These are phyloP conservation scores for Theobroma cacao DNA, from an alignment of 345 rosid genomes.

Conservation along the genomic window DNA sequence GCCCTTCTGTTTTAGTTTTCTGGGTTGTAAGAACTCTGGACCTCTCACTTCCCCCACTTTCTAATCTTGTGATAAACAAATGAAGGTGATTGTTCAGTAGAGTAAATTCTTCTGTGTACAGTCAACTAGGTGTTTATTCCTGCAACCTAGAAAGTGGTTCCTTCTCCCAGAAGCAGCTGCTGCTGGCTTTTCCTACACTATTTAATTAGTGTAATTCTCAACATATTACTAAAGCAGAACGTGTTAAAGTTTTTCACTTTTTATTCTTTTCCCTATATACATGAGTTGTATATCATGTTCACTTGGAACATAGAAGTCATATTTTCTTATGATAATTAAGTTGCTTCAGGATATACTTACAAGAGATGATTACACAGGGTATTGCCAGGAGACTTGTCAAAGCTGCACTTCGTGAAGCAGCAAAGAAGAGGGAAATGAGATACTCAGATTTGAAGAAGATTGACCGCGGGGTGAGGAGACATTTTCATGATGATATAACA, in stretches of 20 bases:
- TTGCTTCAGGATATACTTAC: background rate
- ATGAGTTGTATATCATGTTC: background rate
- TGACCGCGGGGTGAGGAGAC: conserved; percentile 92
- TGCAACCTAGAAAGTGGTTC: background rate
- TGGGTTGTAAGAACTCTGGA: background rate
- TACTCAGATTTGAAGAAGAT: conserved; percentile 92
- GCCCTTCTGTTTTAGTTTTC: background rate
- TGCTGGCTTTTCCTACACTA: background rate
- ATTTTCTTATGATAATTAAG: background rate
- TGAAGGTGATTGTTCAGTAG: conserved; percentile 2
- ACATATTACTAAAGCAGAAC: background rate
- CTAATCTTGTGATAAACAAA: background rate
- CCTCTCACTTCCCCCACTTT: background rate
- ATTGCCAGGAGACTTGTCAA: conserved; percentile 73
- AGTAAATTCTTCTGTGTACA: background rate
- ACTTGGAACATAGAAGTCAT: conserved; percentile 1
- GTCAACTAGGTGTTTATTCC: background rate
- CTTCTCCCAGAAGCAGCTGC: background rate
- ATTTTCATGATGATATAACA: conserved; percentile 94
- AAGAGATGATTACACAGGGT: conserved; percentile 42
- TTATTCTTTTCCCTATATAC: background rate
- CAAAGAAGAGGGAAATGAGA: conserved; percentile 95
- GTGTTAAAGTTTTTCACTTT: background rate
- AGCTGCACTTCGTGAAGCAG: conserved; percentile 81
- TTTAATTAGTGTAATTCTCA: background rate